Base-by-base conservation (phyloP, 768 basidiomycete species). In the Agaricus subrufescens region DNA sequence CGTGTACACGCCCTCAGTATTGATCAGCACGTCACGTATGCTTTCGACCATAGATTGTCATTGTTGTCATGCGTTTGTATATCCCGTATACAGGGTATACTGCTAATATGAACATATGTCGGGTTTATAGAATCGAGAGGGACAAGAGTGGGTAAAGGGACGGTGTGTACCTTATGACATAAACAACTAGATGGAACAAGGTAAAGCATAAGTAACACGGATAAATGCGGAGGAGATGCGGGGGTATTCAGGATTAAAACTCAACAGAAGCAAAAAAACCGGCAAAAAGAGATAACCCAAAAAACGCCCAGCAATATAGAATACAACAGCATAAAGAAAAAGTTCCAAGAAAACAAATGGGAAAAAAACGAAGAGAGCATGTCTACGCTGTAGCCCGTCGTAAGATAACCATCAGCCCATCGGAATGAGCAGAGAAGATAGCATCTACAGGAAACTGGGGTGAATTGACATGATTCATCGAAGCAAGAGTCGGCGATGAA, bases 371-470 rank as follows among this genome's bases (percentile, higher is more conserved):
- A 49, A 43, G 50, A 26, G 30, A 19, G 31, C 23, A 37, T 27
- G 47, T 6, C 58, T 47, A 47, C 58, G 63, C 53, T 38, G 70
- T 65, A 37, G 80, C 76, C 46, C 76, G 71, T 23, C 90, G 82
- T 11, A 92, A 70, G 61, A 92, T 89, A 59, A 90, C 86, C 74
- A 92, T 82, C 55, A 92, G 74, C 4, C 90, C 90, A 65, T 92
- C 90, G 29, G 90, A 91, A 66, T 91, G 90, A 4, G 87, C 89
- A 34, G 88, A 89, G 65, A 92, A 91, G 53, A 92, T 91, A 2
- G 89, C 86, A 63, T 91, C 90, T 11, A 91, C 87, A 31, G 74
- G 61, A 52, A 86, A 73, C 61, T 79, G 79, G 14, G 55, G 55
- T 15, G 55, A 56, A 27, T 56, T 56, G 5, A 50, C 48, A 5